Conservation (phyloP, 805 yeast species). For the Ogataea naganishii region DNA sequence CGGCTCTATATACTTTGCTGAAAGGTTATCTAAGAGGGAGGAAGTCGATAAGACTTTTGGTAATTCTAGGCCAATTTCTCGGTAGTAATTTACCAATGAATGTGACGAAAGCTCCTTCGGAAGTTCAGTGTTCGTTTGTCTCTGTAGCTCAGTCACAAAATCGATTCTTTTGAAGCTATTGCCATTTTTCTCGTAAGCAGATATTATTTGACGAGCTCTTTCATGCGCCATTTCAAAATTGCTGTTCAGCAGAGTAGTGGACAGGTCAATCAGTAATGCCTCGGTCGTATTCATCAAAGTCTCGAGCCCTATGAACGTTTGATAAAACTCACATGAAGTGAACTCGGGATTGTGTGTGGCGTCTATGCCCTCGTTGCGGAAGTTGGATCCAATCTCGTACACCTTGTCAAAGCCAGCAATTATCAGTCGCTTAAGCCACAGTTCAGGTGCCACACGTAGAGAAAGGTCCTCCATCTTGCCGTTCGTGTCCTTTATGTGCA, state of each 20-base stretch:
- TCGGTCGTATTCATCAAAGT: conserved; percentile 64
- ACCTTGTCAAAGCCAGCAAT: conserved; percentile 82
- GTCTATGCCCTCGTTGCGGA: conserved; percentile 91
- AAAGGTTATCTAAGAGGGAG: conserved; percentile 56
- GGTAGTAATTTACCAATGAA: conserved; percentile 32
- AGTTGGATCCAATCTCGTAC: conserved; percentile 77
- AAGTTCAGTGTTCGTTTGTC: conserved; percentile 35
- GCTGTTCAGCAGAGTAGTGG: conserved; percentile 21
- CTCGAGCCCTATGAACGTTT: conserved; percentile 55
- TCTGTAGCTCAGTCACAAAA: conserved; percentile 58
- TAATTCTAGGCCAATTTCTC: conserved; percentile 22
- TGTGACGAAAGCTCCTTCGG: conserved; percentile 36
- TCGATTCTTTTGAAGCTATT: conserved; percentile 40
- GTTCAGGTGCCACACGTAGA: conserved; percentile 87
- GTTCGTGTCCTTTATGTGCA: conserved; percentile 23
- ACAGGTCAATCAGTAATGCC: conserved; percentile 36
- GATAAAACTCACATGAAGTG: conserved; percentile 84
- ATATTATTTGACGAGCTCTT: conserved; percentile 11
- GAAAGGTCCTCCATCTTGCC: conserved; percentile 30
- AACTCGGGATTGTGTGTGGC: conserved; percentile 93
- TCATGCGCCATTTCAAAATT: conserved; percentile 13
- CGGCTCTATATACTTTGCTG: conserved; percentile 57
- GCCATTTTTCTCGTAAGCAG: conserved; percentile 8
- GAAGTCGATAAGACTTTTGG: conserved; percentile 41
- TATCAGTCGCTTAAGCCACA: conserved; percentile 82